Evolutionary conservation across 2,329 filamentous ascomycete species (phyloP).

Genomic region (Pezicula radicicola): DNA sequence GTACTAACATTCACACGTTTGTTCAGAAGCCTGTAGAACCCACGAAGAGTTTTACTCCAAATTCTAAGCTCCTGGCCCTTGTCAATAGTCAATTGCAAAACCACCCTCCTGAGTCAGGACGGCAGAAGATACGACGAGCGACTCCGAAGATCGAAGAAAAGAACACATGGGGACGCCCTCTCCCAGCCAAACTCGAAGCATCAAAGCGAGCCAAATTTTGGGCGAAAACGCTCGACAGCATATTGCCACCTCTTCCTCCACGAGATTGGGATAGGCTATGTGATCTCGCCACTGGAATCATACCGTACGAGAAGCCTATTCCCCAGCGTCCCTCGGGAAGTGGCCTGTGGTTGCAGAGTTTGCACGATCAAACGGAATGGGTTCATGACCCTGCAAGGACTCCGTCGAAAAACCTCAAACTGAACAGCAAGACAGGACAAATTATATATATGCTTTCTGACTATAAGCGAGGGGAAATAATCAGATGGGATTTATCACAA

Average conservation of each 20-base stretch:
- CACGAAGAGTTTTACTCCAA: neutral
- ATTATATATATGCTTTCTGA: neutral
- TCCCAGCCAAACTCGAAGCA: constrained; percentile 35
- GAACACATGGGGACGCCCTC: constrained; percentile 49
- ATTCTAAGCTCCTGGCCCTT: constrained; percentile 17
- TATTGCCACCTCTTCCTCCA: constrained; percentile 51
- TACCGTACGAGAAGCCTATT: constrained; percentile 9
- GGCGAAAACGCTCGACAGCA: constrained; percentile 38
- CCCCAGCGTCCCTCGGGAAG: constrained; percentile 21
- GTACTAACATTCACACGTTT: constrained; percentile 32
- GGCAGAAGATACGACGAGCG: constrained; percentile 9
- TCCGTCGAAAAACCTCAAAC: no score
- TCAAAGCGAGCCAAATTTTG: constrained; percentile 47
- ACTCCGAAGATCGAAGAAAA: constrained; percentile 36
- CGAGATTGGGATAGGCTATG: constrained; percentile 55
- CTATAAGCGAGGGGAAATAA: neutral
- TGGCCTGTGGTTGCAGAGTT: no score
- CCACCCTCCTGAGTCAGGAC: constrained; percentile 6
- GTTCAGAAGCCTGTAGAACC: constrained; percentile 8
- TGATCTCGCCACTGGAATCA: constrained; percentile 37
- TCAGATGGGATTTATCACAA: no score
- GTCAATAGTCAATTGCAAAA: constrained; percentile 19
- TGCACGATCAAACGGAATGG: no score
- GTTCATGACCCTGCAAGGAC: no score
- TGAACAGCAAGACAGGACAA: constrained; percentile 5